A percentile compares a stretch with the other conserved stretches of the same genome.
Conservation (phyloP, 2,329 filamentous ascomycete genomes). For the Raffaelea deltoideospora region DNA sequence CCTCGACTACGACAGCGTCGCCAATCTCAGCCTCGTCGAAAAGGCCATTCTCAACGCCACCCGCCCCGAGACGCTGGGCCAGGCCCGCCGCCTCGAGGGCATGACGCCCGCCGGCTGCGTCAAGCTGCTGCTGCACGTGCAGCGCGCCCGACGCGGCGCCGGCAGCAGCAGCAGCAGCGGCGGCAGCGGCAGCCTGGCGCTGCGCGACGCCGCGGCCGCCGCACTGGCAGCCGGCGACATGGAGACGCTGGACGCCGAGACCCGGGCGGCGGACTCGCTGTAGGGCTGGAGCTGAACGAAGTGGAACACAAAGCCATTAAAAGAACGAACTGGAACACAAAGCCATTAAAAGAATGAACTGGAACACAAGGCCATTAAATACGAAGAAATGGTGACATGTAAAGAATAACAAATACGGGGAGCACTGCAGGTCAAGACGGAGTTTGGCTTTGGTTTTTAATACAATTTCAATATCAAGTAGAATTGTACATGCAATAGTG, state of each 20-base stretch:
- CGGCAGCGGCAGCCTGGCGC: not conserved
- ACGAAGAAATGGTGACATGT: too few relatives aligned
- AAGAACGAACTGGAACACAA: too few relatives aligned
- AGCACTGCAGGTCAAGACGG: too few relatives aligned
- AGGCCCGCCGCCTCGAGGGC: slow-evolving; percentile 78
- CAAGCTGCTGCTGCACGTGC: slow-evolving; percentile 48
- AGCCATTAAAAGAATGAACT: too few relatives aligned
- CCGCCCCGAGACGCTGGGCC: slow-evolving; percentile 70
- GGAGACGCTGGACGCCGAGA: slow-evolving; percentile 24
- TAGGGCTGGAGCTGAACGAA: too few relatives aligned
- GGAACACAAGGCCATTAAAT: too few relatives aligned
- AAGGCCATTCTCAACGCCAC: slow-evolving; percentile 53
- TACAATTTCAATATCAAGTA: too few relatives aligned
- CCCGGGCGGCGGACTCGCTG: slow-evolving; percentile 20
- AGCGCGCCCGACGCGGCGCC: slow-evolving; percentile 16
- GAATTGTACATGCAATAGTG: too few relatives aligned
- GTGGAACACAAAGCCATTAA: too few relatives aligned
- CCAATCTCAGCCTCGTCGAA: slow-evolving; percentile 69
- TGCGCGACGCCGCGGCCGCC: slow-evolving; percentile 1
- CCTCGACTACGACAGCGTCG: slow-evolving; percentile 59
- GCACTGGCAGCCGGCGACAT: slow-evolving; percentile 18
- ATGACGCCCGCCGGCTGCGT: slow-evolving; percentile 46
- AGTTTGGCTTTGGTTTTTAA: too few relatives aligned
- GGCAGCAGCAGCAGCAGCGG: not conserved
- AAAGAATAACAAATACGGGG: too few relatives aligned